Base-by-base conservation (phyloP, 306 rosid genomes). In the Dalbergia cultrata region DNA sequence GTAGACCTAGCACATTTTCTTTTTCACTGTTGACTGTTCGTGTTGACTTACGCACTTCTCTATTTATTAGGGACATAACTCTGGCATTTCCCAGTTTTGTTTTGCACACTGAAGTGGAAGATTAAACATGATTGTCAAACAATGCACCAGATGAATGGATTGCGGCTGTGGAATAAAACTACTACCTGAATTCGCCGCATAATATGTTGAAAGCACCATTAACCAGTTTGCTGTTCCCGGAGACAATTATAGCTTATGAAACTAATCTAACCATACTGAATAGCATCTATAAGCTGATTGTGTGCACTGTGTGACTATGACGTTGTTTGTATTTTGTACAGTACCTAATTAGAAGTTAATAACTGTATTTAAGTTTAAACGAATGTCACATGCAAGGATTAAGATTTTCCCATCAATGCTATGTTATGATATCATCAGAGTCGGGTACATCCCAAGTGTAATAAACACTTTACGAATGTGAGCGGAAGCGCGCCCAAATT, bases 21-120 rank as follows among this genome's bases (percentile, higher is more conserved):
- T 37, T 71, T 6, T 49, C 31, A 26, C 31, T 26, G 31, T 14
- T 62, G 13, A 19, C 34, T 63, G 11, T 41, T 58, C 62, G 39
- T 37, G 12, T 52, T 49, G 54, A 49, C 54, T 49, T 49, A 14
- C 11, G 14, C 66, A 57, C 35, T 33, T 16, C 83, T 82, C 13
- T 77, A 57, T 61, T 62, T 87, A 39, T 57, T 86, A 92, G 97
- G 97, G 97, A 89, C 59, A 71, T 92, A 78, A 92, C 92, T 13
- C 1, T 90, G 69, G 87, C 93, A 35, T 92, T 94, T 88, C 96
- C 97, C 52, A 92, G 94, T 85, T 92, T 94, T 80, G 85, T 90
- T 66, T 70, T 90, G 71, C 81, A 77, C 56, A 45, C 89, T 5
- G 74, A 83, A 66, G 86, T 85, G 70, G 87, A 75, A 65, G 93